Conservation (phyloP, 129 eudicot genomes). For the Deinandra increscens region DNA sequence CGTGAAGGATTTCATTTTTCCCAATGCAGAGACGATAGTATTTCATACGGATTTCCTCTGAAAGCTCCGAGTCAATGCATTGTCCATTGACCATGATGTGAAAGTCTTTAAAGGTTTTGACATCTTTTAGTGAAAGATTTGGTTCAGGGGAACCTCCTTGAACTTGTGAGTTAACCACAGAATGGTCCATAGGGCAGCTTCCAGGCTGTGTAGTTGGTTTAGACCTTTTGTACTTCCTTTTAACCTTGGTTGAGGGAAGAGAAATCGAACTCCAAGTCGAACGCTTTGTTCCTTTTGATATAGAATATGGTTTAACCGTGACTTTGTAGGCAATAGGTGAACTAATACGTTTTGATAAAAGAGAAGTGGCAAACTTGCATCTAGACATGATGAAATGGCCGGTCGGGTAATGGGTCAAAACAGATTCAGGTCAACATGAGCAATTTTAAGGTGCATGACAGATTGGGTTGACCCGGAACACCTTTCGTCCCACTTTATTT, state of each 20-base stretch:
- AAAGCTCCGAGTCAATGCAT: constrained; percentile 61
- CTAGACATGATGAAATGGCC: neutral
- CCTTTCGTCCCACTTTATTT: neutral
- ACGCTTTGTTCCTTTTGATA: constrained; percentile 39
- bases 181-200: constrained; percentile 30
- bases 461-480: neutral
- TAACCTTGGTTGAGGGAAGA: constrained; percentile 30
- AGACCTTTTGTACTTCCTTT: constrained; percentile 40
- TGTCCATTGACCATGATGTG: constrained; percentile 48
- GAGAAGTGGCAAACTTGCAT: constrained; percentile 7
- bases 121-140: constrained; percentile 30
- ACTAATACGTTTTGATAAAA: neutral
- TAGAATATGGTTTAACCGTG: neutral
- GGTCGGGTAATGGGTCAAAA: neutral
- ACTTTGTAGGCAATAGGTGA: constrained; percentile 2
- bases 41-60: constrained; percentile 39
- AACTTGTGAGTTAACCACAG: constrained; percentile 35
- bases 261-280: constrained; percentile 29
- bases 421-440: neutral
- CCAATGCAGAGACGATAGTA: constrained; percentile 59
- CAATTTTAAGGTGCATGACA: neutral
- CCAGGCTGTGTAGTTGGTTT: neutral
- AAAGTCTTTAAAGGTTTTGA: constrained; percentile 57
- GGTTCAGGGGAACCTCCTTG: constrained; percentile 35
- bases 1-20: constrained; percentile 55